Evolutionary conservation across 495 filamentous ascomycete genomes (phyloP).

Genomic region (Aspergillus funiculosus): DNA sequence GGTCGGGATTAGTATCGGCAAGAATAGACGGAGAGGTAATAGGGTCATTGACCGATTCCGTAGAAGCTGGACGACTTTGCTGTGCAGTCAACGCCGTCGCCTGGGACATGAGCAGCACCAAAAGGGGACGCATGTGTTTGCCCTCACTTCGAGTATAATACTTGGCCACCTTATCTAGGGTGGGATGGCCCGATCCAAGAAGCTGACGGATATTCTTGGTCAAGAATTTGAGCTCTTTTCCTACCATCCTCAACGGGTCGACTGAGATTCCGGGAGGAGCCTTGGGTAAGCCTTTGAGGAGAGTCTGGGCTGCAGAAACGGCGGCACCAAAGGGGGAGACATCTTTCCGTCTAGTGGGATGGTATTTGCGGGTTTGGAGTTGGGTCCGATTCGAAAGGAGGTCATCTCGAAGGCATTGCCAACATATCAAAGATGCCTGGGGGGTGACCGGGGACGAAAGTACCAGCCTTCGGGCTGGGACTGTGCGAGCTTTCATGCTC

Average conservation of each 20-base stretch:
- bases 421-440: slow-evolving; percentile 32
- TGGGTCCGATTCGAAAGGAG: slow-evolving; percentile 22
- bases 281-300: slow-evolving; percentile 66
- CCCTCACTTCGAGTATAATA: slow-evolving; percentile 97
- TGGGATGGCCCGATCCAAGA: slow-evolving; percentile 85
- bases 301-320: slow-evolving; percentile 69
- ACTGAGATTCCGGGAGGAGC: slow-evolving; percentile 55
- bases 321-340: slow-evolving; percentile 59
- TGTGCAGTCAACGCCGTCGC: slow-evolving; percentile 79
- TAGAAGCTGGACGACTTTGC: slow-evolving; percentile 32
- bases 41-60: slow-evolving; percentile 60
- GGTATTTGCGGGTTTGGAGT: slow-evolving; percentile 39
- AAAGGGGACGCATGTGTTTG: slow-evolving; percentile 90
- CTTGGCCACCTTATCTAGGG: slow-evolving; percentile 89
- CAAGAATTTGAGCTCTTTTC: slow-evolving; percentile 91
- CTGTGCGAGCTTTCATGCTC: slow-evolving; percentile 42
- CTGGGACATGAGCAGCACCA: slow-evolving; percentile 92
- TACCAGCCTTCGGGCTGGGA: slow-evolving; percentile 37
- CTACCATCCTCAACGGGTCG: slow-evolving; percentile 74
- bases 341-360: slow-evolving; percentile 38
- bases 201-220: slow-evolving; percentile 84
- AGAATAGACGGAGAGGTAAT: slow-evolving; percentile 72
- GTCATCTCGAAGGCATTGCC: slow-evolving; percentile 44
- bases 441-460: slow-evolving; percentile 32
- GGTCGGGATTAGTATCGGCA: slow-evolving; percentile 74